phyloP scores from a whole-genome alignment of 2,329 filamentous ascomycete species.

The Colletotrichum magnum region DNA sequence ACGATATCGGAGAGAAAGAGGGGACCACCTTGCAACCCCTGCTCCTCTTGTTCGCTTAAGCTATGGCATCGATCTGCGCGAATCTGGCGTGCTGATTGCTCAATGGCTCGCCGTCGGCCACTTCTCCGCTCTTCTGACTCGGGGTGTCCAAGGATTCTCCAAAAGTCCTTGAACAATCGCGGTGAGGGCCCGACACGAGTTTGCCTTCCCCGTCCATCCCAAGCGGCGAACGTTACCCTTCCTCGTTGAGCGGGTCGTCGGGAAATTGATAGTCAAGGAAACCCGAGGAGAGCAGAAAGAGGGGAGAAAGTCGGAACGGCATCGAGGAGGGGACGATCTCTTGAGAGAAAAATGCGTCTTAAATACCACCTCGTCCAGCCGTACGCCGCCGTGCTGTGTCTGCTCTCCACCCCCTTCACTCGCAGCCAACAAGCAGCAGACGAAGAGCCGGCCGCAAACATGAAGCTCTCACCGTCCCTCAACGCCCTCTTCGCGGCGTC shows the following conservation, averaged over 20 bases:
- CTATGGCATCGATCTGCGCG: conserved; percentile 29
- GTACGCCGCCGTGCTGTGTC: neutral
- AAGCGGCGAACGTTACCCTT: conserved; percentile 1
- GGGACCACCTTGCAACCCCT: neutral
- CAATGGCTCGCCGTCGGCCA: neutral
- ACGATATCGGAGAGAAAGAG: conserved; percentile 33
- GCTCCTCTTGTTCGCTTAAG: conserved; percentile 11
- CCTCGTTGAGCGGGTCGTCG: conserved; percentile 16
- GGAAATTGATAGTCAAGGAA: conserved; percentile 9
- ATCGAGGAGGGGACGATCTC: neutral
- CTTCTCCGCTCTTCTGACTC: conserved; percentile 28
- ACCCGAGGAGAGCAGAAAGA: conserved; percentile 3
- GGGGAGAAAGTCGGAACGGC: neutral
- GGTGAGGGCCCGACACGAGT: neutral
- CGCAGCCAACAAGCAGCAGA: conserved; percentile 15
- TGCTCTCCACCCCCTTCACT: conserved; percentile 25
- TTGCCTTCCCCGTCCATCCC: conserved; percentile 5
- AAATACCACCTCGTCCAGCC: conserved; percentile 10
- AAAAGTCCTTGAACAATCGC: neutral
- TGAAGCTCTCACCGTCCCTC: conserved; percentile 31
- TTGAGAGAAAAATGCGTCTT: conserved; percentile 12
- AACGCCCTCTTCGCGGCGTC: conserved; percentile 32
- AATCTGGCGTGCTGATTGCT: conserved; percentile 17
- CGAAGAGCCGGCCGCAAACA: conserved; percentile 12
- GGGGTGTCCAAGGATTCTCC: conserved; percentile 15